Base-by-base conservation (phyloP, 2,329 filamentous ascomycete genomes). In the Sporothrix pseudoabietina region DNA sequence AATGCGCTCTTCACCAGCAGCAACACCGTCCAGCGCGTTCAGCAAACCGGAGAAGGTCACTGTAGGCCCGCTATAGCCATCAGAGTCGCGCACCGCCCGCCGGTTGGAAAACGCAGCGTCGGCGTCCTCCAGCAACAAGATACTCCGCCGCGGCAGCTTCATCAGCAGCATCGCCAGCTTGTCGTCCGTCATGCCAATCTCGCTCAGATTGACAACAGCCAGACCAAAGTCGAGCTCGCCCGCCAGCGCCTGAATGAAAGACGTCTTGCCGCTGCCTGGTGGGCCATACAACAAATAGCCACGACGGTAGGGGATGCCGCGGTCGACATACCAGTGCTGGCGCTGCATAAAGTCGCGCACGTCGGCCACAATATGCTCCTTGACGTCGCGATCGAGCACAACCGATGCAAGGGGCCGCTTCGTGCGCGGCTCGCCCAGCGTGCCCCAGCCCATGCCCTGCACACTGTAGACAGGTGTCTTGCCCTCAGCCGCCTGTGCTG, bases 11-110 rank as follows among this genome's bases (percentile, higher is more conserved):
- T 98, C 96, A 14, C 94, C 93, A 70, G 94, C 97, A 7, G 94
- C 94, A n/a, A 98, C 90, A 1, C 96, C 96, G 76, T 99, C 96
- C 16, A 95, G 82, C 0, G 92, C 92, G 78, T 94, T 94, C 52
- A 98, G 84, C 26, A 98, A 84, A 0, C 95, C 95, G 0, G 95
- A 98, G 78, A 98, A 98, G 0, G 96, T 99, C 32, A 98, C 94
- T 22, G 92, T 96, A 1, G 93, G 91, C 35, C 94, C 94, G 54
- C 87, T 89, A 79, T 97, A 98, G 1, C 94, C 95, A 78, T 98
- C 94, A 1, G 88, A 82, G 49, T 95, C 93, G 10, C 89, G 87
- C 79, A 93, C 90, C 78, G 93, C 90, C 44, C 91, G 89, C 35
- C 94, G 89, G 79, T 97, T 97, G 71, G 89, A 88, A 81, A 97